Percentiles rank a stretch among this genome's conserved stretches.
Evolutionary conservation across 2,329 filamentous ascomycete species (phyloP).

Genomic region (Penicillium brevicompactum): DNA sequence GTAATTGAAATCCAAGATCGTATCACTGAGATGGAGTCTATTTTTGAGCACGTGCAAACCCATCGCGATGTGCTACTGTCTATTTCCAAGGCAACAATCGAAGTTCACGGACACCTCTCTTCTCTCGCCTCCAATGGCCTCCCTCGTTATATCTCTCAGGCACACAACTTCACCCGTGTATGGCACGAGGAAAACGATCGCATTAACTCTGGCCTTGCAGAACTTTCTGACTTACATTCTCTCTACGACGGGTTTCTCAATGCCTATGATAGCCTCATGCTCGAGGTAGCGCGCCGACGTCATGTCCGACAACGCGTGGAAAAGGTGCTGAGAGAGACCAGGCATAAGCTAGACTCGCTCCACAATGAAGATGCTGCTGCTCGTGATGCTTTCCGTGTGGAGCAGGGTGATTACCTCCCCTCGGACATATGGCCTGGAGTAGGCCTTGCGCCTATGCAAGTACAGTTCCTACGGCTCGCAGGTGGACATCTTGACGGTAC

Average conservation of each 20-base stretch:
- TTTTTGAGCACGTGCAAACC: constrained; percentile 64
- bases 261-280: constrained; percentile 80
- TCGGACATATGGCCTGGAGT: constrained; percentile 85
- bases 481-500: constrained; percentile 36
- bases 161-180: constrained; percentile 49
- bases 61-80: constrained; percentile 62
- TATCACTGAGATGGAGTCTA: constrained; percentile 74
- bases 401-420: constrained; percentile 84
- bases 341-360: constrained; percentile 73
- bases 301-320: constrained; percentile 73
- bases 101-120: constrained; percentile 68
- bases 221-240: constrained; percentile 74
- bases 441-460: constrained; percentile 57
- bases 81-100: constrained; percentile 60
- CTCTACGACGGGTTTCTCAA: constrained; percentile 86
- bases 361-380: constrained; percentile 72
- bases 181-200: constrained; percentile 76
- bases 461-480: constrained; percentile 39
- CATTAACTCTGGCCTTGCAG: constrained; percentile 69
- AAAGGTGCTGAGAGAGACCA: constrained; percentile 74
- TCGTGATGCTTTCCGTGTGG: constrained; percentile 75
- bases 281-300: constrained; percentile 78
- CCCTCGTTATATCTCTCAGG: constrained; percentile 52
- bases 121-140: constrained; percentile 66
- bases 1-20: constrained; percentile 71